phyloP scores from a whole-genome alignment of 768 basidiomycete species.

The Pisolithus sp. region DNA sequence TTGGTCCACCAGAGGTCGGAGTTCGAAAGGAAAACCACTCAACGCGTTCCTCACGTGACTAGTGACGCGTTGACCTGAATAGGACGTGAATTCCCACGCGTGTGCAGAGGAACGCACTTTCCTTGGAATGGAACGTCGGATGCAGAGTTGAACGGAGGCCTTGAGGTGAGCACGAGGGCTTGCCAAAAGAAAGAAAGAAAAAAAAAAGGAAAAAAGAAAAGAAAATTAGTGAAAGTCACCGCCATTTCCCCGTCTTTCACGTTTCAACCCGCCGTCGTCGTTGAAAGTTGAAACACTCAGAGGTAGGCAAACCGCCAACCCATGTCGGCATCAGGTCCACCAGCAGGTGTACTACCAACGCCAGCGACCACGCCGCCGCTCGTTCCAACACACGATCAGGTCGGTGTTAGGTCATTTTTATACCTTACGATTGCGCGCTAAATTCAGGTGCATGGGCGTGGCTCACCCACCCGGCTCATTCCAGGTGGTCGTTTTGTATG shows the following conservation, averaged over 20 bases:
- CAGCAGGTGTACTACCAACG: conserved; percentile 30
- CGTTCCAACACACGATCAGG: conserved; percentile 68
- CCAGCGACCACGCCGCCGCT: conserved; percentile 35
- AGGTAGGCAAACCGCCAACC: conserved; percentile 26
- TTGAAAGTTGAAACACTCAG: not conserved
- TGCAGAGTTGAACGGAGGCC: conserved; percentile 8
- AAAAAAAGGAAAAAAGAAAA: too few species aligned
- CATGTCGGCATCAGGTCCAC: conserved; percentile 30
- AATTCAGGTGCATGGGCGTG: conserved; percentile 1
- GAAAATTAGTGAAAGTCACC: too few species aligned
- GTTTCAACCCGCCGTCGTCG: conserved; percentile 5
- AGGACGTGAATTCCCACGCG: conserved; percentile 6
- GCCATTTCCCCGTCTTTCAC: not conserved
- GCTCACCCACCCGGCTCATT: conserved; percentile 14
- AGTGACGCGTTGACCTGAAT: conserved; percentile 13
- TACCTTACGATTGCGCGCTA: conserved; percentile 9
- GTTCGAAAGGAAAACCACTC: conserved; percentile 22
- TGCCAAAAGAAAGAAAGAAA: too few species aligned
- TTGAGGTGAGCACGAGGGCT: conserved; percentile 29
- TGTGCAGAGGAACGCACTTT: not conserved
- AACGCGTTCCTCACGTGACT: conserved; percentile 32
- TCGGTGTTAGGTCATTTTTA: conserved; percentile 46
- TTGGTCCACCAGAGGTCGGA: conserved; percentile 22
- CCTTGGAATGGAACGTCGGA: too few species aligned
- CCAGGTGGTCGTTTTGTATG: conserved; percentile 70